phyloP scores from a whole-genome alignment of 768 basidiomycete species.

The Rhodotorula babjevae region DNA sequence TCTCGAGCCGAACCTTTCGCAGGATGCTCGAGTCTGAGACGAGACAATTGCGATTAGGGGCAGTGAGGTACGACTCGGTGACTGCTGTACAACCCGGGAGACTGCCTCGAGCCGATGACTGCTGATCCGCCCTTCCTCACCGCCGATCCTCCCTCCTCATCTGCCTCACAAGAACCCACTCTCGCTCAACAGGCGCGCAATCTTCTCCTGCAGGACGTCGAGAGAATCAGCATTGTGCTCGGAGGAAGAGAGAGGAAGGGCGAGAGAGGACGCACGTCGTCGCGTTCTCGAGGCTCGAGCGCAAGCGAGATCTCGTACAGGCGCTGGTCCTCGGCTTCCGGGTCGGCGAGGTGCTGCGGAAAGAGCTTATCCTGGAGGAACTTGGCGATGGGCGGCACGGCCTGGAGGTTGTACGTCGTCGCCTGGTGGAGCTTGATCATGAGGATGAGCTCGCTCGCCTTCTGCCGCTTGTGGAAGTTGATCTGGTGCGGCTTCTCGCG shows the following conservation, averaged over 20 bases:
- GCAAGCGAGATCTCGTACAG: conserved; percentile 76
- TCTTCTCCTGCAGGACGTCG: conserved; percentile 23
- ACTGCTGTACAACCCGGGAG: no score
- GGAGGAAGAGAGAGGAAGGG: no score
- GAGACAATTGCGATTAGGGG: no score
- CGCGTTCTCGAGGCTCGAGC: conserved; percentile 86
- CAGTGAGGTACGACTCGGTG: no score
- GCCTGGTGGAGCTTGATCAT: conserved; percentile 97
- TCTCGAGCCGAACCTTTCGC: no score
- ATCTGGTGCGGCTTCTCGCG: conserved; percentile 56
- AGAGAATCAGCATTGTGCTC: neutral
- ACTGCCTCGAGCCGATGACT: neutral
- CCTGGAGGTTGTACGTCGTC: conserved; percentile 76
- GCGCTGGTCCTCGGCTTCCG: conserved; percentile 34
- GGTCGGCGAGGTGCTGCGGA: conserved; percentile 52
- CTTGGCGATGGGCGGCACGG: conserved; percentile 61
- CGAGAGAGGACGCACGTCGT: conserved; percentile 60
- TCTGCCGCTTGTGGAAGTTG: conserved; percentile 93
- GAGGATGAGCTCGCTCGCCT: conserved; percentile 80
- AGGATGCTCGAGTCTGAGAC: no score
- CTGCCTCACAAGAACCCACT: conserved; percentile 27
- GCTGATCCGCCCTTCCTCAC: no score
- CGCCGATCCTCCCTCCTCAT: no score
- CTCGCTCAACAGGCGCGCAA: conserved; percentile 35
- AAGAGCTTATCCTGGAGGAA: conserved; percentile 76